Base-by-base conservation (phyloP, 2,329 filamentous ascomycete genomes). In the Hymenoscyphus repandus region DNA sequence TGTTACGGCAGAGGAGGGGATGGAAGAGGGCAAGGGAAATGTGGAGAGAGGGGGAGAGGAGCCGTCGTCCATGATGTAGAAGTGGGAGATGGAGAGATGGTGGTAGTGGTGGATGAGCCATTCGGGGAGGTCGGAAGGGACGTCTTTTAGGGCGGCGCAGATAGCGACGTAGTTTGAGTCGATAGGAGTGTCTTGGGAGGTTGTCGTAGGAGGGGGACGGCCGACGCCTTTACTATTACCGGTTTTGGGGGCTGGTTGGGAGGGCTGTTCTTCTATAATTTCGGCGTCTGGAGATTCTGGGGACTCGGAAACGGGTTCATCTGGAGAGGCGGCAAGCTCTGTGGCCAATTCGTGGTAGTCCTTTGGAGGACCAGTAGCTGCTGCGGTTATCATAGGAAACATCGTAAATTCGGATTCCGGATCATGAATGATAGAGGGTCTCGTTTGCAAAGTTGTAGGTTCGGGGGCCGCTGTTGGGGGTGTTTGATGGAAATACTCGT, bases 31-130 rank as follows among this genome's bases (percentile, higher is more conserved):
- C 9, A 55, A 10, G 31, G 33, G 10, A 1, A 55, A 45, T 5
- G 48, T 45, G 2, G 55, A 56, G 9, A 64, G 42, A 15, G 57
- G 58, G 1, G 61, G 60, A 2, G 51, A 38, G 33, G 62, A 63
- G 17, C 54, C 55, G 44, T 64, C 62, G 34, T 65, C 62, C 56
- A 64, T 62, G 48, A 65, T 56, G 45, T 65, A 65, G 48, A 64
- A 63, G 18, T 57, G 48, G 1, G 48, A 50, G 37, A 64, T 61
- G 13, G 53, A 52, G 32, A 62, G 42, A 42, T 65, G 59, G 47
- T 63, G 45, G 36, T 65, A 64, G 42, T 65, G 62, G 34, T 64
- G 61, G 2, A 55, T 53, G 27, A 64, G 53, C 27, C 51, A 64
- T 46, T 64, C 62, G 1, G 56, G 53, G n/a, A 64, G 52, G 37